Evolutionary conservation across 805 yeast species (phyloP).

Genomic region (Lipomyces yamadae): DNA sequence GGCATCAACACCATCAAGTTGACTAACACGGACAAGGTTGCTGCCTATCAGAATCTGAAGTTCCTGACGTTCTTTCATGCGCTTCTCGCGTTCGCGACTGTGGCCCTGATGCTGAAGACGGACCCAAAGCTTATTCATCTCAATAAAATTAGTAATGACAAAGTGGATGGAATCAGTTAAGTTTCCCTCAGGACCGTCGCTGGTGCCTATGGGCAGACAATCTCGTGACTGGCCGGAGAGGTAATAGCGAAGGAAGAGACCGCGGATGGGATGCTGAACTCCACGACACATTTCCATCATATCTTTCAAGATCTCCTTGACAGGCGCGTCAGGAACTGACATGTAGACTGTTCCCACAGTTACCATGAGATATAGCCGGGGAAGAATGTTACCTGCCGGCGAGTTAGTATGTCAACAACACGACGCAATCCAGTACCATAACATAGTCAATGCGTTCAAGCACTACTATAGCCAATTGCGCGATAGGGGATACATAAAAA

Average conservation of each 20-base stretch:
- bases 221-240: constrained; percentile 81
- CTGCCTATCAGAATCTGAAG: constrained; percentile 91
- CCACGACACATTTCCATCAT: constrained; percentile 98
- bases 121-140: constrained; percentile 98
- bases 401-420: not conserved
- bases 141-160: constrained; percentile 84
- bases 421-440: not conserved
- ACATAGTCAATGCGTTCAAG: not conserved
- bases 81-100: constrained; percentile 72
- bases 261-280: constrained; percentile 93
- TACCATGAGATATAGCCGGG: constrained; percentile 90
- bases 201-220: constrained; percentile 53
- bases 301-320: constrained; percentile 85
- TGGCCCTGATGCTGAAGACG: constrained; percentile 95
- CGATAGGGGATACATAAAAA: not conserved
- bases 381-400: constrained; percentile 72
- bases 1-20: constrained; percentile 70
- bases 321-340: constrained; percentile 76
- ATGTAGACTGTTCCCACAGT: constrained; percentile 92
- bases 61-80: constrained; percentile 82
- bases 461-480: not conserved
- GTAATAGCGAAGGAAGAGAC: constrained; percentile 87
- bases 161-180: constrained; percentile 75
- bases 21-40: constrained; percentile 85
- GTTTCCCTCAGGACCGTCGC: constrained; percentile 46